These are phyloP conservation scores for Camellia lanceoleosa DNA, from an alignment of 148 eudicot species.

Conservation along the genomic window DNA sequence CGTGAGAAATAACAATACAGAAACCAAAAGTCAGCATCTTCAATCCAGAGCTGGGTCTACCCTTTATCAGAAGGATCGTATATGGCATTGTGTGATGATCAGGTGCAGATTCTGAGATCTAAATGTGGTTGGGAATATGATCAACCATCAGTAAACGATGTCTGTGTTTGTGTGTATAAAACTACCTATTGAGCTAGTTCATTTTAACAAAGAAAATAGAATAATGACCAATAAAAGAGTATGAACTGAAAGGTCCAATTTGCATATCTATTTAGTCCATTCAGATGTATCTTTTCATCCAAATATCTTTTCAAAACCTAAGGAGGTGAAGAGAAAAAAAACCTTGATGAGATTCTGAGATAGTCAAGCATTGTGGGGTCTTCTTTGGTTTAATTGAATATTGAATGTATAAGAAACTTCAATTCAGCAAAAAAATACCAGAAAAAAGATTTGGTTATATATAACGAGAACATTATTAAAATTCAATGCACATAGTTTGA, in stretches of 20 bases:
- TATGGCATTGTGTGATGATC: background rate
- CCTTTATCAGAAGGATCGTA: background rate
- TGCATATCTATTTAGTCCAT: background rate
- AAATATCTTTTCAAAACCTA: background rate
- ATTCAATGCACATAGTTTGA: background rate
- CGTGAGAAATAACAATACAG: background rate
- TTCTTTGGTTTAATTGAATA: background rate
- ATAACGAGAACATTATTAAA: background rate
- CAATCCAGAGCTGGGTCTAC: background rate
- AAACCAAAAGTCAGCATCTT: background rate
- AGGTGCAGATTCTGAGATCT: background rate
- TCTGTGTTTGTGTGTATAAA: background rate
- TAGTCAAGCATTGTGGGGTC: background rate
- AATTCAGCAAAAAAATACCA: background rate
- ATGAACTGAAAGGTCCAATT: background rate
- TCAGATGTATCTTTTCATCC: background rate
- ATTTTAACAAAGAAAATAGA: background rate
- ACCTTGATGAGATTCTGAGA: background rate
- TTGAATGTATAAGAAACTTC: background rate
- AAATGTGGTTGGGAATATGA: background rate
- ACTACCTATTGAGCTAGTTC: background rate
- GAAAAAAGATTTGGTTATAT: background rate
- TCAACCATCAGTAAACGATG: background rate
- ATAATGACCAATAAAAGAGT: background rate
- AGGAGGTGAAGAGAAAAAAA: background rate